Evolutionary conservation across 148 eudicot species (phyloP).

Genomic region (Polygonum maritimum): DNA sequence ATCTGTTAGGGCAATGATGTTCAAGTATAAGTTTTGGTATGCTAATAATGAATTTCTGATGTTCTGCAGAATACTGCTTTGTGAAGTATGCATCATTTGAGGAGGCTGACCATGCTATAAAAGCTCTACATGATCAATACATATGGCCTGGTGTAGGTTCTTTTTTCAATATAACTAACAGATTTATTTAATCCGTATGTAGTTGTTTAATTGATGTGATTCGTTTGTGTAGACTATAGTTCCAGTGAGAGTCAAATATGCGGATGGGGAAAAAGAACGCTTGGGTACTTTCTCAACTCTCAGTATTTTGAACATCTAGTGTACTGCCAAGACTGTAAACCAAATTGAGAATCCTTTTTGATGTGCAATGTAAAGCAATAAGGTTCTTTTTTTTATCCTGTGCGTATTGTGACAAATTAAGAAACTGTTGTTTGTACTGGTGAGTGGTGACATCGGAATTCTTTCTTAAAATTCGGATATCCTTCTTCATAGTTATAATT

Average conservation of each 20-base stretch:
- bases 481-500: not conserved
- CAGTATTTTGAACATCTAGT: not conserved
- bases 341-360: not conserved
- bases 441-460: not conserved
- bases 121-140: slow-evolving; percentile 43
- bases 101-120: slow-evolving; percentile 72
- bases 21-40: not conserved
- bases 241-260: slow-evolving; percentile 72
- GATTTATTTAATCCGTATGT: not conserved
- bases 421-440: not conserved
- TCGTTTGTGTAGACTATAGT: slow-evolving; percentile 29
- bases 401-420: not conserved
- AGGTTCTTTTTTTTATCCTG: not conserved
- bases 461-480: not conserved
- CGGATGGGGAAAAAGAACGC: slow-evolving; percentile 68
- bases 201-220: slow-evolving; percentile 3
- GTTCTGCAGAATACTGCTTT: slow-evolving; percentile 59
- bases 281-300: slow-evolving; percentile 33
- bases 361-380: not conserved
- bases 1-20: not conserved
- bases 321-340: not conserved
- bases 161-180: slow-evolving; percentile 5
- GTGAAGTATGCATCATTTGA: slow-evolving; percentile 64
- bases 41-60: not conserved
- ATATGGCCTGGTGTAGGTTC: slow-evolving; percentile 67